Evolutionary conservation across 2,329 filamentous ascomycete genomes (phyloP), one percentile per base, ranked within the genome.

Genomic region (Sporothrix brunneoviolacea): DNA sequence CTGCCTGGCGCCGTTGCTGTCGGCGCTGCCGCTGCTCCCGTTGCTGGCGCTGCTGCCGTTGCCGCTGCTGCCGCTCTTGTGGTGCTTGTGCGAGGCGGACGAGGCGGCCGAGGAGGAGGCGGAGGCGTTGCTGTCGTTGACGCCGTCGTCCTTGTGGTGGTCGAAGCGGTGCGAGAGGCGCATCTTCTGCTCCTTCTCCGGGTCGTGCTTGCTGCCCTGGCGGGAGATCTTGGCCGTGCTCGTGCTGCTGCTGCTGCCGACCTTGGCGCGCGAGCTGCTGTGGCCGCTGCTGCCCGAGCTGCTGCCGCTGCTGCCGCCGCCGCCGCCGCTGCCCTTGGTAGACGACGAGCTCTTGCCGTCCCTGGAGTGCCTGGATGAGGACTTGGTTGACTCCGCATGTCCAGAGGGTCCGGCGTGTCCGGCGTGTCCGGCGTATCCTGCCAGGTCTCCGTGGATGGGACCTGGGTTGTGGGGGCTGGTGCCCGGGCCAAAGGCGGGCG

Each of bases 151-250:
- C 32, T 41, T 32, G 30, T 51, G 48, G 44, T 15, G 16, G 10
- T 57, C 55, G 55, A 67, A 66, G 42, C 65, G 63, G 49, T 59
- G 58, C 43, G 61, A 60, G 37, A 66, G 60, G n/a, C 61, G 59
- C 28, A 59, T 56, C 51, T 59, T 62, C 43, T 64, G 59, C 10
- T 58, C 50, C 38, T 57, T 59, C 8, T 51, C 45, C 15, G 56
- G 56, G 47, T 59, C 59, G 9, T 58, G 57, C 50, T 57, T 37
- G 38, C 47, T 49, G 38, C 32, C 28, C 3, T 35, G 30, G 42
- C 54, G 51, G 8, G 54, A 35, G 19, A 50, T 9, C 38, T 53
- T 53, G 35, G 44, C 47, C 3, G 47, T 53, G 48, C 50, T 51
- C 12, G 48, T 46, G 40, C 38, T 53, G 53, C 47, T 51, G 35